These are phyloP conservation scores for Gymnopilus junonius DNA, from an alignment of 768 basidiomycete genomes.

Conservation along the genomic window DNA sequence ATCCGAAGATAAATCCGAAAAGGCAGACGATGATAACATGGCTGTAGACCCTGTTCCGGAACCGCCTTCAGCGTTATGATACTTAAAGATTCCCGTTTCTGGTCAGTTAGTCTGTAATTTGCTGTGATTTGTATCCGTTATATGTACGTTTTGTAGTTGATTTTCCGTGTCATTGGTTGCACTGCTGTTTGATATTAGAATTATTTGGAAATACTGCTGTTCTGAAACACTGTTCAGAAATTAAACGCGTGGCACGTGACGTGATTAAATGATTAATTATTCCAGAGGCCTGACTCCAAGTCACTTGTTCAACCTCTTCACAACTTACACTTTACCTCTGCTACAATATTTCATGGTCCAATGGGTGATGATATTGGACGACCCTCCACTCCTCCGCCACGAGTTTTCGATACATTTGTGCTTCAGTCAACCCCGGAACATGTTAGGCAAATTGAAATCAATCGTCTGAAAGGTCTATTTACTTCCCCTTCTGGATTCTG, in stretches of 20 bases:
- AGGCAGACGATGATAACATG: conserved; percentile 21
- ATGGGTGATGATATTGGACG: conserved; percentile 31
- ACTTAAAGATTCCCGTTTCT: conserved; percentile 1
- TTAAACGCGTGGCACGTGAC: not conserved
- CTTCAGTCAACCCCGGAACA: conserved; percentile 61
- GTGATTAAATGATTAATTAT: not conserved
- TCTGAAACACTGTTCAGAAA: too few relatives aligned
- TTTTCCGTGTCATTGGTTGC: too few relatives aligned
- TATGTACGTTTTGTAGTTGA: not conserved
- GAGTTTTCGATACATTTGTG: conserved; percentile 17
- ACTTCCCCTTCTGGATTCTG: not conserved
- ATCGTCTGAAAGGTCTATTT: conserved; percentile 69
- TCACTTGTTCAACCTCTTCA: too few relatives aligned
- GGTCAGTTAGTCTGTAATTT: conserved; percentile 16
- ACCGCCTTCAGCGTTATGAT: conserved; percentile 6
- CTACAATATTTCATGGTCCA: not conserved
- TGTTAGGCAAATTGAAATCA: conserved; percentile 73
- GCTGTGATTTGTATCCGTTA: conserved; percentile 17
- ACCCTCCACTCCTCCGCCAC: conserved; percentile 47
- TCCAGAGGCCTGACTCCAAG: not conserved
- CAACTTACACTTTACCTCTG: not conserved
- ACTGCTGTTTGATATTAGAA: too few relatives aligned
- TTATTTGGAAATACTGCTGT: too few relatives aligned
- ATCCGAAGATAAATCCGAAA: not conserved
- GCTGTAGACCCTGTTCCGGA: conserved; percentile 17